These are phyloP conservation scores for Mucor saturninus DNA, from an alignment of 371 early-diverging fungal genomes.

Conservation along the genomic window DNA sequence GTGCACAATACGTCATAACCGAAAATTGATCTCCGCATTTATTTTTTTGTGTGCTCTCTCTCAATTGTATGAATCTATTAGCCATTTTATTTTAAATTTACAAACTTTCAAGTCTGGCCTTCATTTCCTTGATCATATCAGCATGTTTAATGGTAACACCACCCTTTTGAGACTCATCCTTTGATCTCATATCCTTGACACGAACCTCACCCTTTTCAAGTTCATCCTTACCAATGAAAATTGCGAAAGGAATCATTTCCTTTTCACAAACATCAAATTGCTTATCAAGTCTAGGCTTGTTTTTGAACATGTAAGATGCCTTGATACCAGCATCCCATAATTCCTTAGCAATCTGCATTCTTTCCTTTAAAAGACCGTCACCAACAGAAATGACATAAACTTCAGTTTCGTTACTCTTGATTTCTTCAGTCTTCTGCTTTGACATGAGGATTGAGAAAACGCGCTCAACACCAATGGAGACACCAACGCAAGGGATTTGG, in stretches of 20 bases:
- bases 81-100: constrained; percentile 11
- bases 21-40: too few relatives aligned
- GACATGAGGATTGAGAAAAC: constrained; percentile 89
- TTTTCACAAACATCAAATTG: constrained; percentile 86
- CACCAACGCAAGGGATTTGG: constrained; percentile 97
- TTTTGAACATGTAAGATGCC: constrained; percentile 87
- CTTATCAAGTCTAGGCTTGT: constrained; percentile 81
- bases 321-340: constrained; percentile 91
- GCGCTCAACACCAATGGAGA: constrained; percentile 97
- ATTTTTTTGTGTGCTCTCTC: not conserved
- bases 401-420: constrained; percentile 84
- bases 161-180: constrained; percentile 64
- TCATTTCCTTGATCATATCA: constrained; percentile 72
- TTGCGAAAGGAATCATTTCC: constrained; percentile 86
- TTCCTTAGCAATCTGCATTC: constrained; percentile 85
- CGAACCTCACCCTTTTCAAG: constrained; percentile 77
- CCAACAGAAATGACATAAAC: constrained; percentile 92
- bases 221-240: constrained; percentile 91
- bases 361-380: constrained; percentile 90
- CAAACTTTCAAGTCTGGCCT: constrained; percentile 37
- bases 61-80: not conserved
- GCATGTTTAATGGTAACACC: constrained; percentile 63
- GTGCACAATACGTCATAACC: too few relatives aligned
- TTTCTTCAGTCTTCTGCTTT: constrained; percentile 57
- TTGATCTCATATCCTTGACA: constrained; percentile 85